Conservation (phyloP, 768 basidiomycete genomes). For the Megacollybia marginata region DNA sequence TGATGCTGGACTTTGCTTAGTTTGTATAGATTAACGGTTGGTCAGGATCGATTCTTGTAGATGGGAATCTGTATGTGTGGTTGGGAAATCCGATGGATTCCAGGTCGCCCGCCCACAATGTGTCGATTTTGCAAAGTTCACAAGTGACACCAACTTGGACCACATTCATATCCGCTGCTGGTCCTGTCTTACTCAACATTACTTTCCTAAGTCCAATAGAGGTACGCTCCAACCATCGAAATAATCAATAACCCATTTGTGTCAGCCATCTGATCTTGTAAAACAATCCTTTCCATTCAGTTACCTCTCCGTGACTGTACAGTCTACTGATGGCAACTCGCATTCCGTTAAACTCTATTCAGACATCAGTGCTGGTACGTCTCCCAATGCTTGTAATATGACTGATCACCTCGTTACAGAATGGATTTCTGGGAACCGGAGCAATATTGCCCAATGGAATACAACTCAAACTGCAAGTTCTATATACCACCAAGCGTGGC, state of each 20-base stretch:
- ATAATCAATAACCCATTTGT: neutral
- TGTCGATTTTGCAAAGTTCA: neutral
- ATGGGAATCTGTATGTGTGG: neutral
- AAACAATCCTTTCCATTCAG: slow-evolving; percentile 18
- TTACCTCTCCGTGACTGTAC: slow-evolving; percentile 16
- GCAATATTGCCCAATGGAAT: slow-evolving; percentile 2
- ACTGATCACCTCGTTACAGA: slow-evolving; percentile 1
- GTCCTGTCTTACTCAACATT: slow-evolving; percentile 1
- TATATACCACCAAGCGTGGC: no score
- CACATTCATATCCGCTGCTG: neutral
- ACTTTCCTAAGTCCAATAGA: slow-evolving; percentile 11
- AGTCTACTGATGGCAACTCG: slow-evolving; percentile 18
- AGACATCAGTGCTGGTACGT: no score
- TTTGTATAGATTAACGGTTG: neutral
- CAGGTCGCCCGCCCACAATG: neutral
- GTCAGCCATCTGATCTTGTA: no score
- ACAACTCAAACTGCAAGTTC: slow-evolving; percentile 1
- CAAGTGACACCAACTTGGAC: slow-evolving; percentile 10
- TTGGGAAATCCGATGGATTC: no score
- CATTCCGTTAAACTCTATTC: no score
- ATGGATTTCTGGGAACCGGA: no score
- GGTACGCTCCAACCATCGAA: no score
- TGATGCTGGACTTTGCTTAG: neutral
- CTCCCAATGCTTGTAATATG: no score
- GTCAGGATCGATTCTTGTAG: neutral